A percentile compares a stretch with the other conserved stretches of the same genome.
These are phyloP conservation scores for Ceriops zippeliana DNA, from an alignment of 345 rosid genomes.

Conservation along the genomic window DNA sequence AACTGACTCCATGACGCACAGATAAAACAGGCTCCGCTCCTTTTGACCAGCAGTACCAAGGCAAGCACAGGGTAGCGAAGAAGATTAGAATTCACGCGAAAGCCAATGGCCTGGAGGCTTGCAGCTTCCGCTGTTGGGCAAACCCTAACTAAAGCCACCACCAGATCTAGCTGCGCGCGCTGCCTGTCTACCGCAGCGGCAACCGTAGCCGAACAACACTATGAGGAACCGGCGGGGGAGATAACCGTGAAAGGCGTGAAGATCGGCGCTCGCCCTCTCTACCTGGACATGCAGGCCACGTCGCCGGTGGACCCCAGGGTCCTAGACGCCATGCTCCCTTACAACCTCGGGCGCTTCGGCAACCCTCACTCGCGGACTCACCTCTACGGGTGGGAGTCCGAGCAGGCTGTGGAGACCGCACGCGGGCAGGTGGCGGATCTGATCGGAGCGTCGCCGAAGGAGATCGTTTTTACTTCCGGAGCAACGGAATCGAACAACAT, in stretches of 20 bases:
- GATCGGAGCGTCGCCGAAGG: constrained; percentile 85
- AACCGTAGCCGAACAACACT: constrained; percentile 7
- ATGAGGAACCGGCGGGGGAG: constrained; percentile 35
- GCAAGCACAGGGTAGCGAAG: no score
- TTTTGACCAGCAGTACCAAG: no score
- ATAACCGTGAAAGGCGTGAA: constrained; percentile 66
- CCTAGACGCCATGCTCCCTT: constrained; percentile 81
- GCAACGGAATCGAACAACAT: constrained; percentile 93
- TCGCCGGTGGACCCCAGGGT: constrained; percentile 92
- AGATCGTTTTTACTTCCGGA: constrained; percentile 86
- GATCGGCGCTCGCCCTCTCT: constrained; percentile 67
- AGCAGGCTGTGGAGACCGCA: constrained; percentile 76
- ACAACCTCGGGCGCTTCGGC: constrained; percentile 59
- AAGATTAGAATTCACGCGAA: no score
- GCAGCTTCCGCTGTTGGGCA: constrained; percentile 47
- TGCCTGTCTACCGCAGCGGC: constrained; percentile 35
- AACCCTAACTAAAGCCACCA: constrained; percentile 19
- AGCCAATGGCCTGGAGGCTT: constrained; percentile 56
- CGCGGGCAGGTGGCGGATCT: constrained; percentile 71
- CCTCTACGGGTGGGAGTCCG: constrained; percentile 97
- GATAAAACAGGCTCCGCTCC: no score
- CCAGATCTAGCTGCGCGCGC: constrained; percentile 15
- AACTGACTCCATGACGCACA: no score
- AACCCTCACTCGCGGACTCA: constrained; percentile 98
- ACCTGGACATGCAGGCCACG: constrained; percentile 73